Percentiles rank a stretch among this genome's conserved stretches.
phyloP scores from a whole-genome alignment of 179 eudicot species.

The Spergularia azorica region DNA sequence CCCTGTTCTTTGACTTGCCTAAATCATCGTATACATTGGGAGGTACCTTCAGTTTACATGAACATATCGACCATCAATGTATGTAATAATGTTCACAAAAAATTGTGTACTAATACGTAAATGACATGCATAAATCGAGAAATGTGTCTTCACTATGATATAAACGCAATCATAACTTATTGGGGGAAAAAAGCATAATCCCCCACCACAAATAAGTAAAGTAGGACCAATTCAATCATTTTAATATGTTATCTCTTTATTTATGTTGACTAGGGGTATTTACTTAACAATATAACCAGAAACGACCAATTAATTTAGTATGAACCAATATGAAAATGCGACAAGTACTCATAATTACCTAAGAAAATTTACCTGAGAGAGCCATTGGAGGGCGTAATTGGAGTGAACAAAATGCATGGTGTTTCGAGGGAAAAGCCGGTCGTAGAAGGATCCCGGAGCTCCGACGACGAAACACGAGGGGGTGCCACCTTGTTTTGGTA shows the following conservation, averaged over 20 bases:
- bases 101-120: background rate
- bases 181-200: too few relatives aligned
- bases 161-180: too few relatives aligned
- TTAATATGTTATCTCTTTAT: too few relatives aligned
- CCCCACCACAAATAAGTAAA: too few relatives aligned
- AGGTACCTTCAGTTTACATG: constrained; percentile 23
- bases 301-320: too few relatives aligned
- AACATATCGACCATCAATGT: background rate
- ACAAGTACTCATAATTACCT: background rate
- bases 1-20: constrained; percentile 27
- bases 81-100: background rate
- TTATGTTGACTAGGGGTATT: too few relatives aligned
- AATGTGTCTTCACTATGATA: too few relatives aligned
- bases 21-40: constrained; percentile 15
- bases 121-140: background rate
- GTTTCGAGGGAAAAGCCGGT: constrained; percentile 22
- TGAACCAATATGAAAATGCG: too few relatives aligned
- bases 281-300: too few relatives aligned
- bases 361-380: constrained; percentile 15
- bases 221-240: too few relatives aligned
- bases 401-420: constrained; percentile 29
- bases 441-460: constrained; percentile 30
- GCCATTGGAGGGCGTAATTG: constrained; percentile 29
- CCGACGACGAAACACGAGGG: constrained; percentile 20
- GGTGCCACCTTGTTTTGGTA: background rate